Evolutionary conservation across 2,329 filamentous ascomycete genomes (phyloP).

Genomic region (Kalaharituber pfeilii): DNA sequence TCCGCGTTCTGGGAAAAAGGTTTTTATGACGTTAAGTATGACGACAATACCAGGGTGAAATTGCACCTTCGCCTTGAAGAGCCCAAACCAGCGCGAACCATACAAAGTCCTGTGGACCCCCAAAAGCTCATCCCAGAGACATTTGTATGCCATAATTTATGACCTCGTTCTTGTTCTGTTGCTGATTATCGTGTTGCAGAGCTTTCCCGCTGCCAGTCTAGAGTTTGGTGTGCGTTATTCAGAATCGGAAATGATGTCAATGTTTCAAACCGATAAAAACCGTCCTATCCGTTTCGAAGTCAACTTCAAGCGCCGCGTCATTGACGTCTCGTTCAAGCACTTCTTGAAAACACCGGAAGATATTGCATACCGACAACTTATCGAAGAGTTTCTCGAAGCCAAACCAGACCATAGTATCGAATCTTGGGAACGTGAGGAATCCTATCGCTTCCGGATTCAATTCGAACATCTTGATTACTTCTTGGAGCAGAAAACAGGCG

Average conservation of each 20-base stretch:
- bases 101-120: slow-evolving; percentile 7
- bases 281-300: slow-evolving; percentile 25
- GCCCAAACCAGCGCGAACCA: neutral
- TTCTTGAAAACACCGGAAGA: slow-evolving; percentile 15
- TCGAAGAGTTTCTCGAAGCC: neutral
- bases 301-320: slow-evolving; percentile 28
- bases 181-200: slow-evolving; percentile 23
- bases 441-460: slow-evolving; percentile 26
- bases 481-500: slow-evolving; percentile 22
- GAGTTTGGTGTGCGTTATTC: slow-evolving; percentile 45
- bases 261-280: slow-evolving; percentile 32
- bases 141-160: slow-evolving; percentile 10
- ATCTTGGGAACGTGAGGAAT: slow-evolving; percentile 7
- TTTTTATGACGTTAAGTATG: neutral
- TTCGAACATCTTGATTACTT: slow-evolving; percentile 32
- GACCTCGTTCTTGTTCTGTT: neutral
- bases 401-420: neutral
- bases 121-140: slow-evolving; percentile 7
- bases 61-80: slow-evolving; percentile 1
- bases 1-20: neutral
- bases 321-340: slow-evolving; percentile 31
- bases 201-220: slow-evolving; percentile 32
- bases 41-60: neutral
- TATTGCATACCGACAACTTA: slow-evolving; percentile 19
- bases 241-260: slow-evolving; percentile 40